Base-by-base conservation (phyloP, 768 basidiomycete species). In the Suillus luteus region DNA sequence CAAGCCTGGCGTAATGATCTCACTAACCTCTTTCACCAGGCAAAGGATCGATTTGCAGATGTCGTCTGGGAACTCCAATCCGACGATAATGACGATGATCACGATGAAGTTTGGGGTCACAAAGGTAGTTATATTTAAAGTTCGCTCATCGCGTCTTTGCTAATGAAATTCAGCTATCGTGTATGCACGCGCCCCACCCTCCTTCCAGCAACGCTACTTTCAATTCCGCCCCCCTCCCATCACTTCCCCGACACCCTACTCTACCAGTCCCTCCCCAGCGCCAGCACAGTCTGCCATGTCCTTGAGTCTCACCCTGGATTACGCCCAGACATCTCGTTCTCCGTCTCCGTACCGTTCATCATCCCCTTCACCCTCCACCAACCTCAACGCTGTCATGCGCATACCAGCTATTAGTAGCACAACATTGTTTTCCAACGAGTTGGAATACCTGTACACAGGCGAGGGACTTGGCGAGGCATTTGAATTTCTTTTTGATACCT, bases 361-460 rank as follows among this genome's bases (percentile, higher is more conserved):
- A 40, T 75, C 77, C 5, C 72, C 77, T 0, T 85, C 85, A 3
- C 85, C 84, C 1, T 75, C 83, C 11, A 72, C 75, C 31, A 77
- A 70, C 51, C 67, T 78, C 48, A 80, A 80, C 44, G 76, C 79
- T 5, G 66, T 90, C 19, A 80, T 92, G 51, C 86, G 90, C 22
- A 75, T 94, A 10, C 81, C 83, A 22, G 86, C 90, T 9, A 79
- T 81, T 49, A 90, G 88, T 62, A 93, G 90, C 65, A 88, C 93
- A 0, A 83, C 88, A 14, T 82, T 98, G 41, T 97, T 98, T 76
- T 83, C 89, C 27, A 91, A 95, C 57, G 91, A 96, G 72, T 85
- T 98, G 43, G 95, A 97, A 74, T 96, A 95, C 72, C 85, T 98
- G 1, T 99, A 99, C 75, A 97, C 96, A 0, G 93, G 92, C 14